Evolutionary conservation across 768 basidiomycete genomes (phyloP).

Genomic region (Suillus subluteus): DNA sequence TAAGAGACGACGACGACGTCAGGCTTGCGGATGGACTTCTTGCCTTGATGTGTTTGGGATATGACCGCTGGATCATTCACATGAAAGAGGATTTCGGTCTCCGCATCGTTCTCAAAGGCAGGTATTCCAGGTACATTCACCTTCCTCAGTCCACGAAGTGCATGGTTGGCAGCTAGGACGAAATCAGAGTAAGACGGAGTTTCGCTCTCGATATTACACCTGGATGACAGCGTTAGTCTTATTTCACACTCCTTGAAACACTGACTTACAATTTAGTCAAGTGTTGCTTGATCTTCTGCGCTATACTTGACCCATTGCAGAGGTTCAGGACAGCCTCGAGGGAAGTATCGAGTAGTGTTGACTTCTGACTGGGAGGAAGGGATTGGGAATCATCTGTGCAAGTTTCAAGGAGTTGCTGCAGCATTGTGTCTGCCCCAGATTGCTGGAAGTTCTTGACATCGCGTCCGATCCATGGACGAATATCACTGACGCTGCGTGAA

Average conservation of each 20-base stretch:
- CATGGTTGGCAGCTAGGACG: not conserved
- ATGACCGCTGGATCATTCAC: not conserved
- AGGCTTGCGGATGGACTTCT: slow-evolving; percentile 4
- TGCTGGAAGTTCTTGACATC: not conserved
- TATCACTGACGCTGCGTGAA: not conserved
- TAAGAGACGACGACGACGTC: slow-evolving; percentile 4
- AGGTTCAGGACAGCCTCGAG: slow-evolving; percentile 5
- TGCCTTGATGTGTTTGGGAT: not conserved
- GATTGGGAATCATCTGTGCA: slow-evolving; percentile 1
- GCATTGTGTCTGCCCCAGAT: slow-evolving; percentile 2
- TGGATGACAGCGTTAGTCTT: not conserved
- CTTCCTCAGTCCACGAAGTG: not conserved
- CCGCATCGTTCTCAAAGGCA: no score
- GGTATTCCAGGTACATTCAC: not conserved
- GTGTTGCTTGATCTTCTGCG: not conserved
- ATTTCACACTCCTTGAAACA: not conserved
- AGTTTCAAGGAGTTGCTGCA: not conserved
- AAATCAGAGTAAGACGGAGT: not conserved
- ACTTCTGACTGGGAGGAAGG: slow-evolving; percentile 2
- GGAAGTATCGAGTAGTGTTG: not conserved
- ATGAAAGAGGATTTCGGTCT: not conserved
- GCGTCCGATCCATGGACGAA: slow-evolving; percentile 1
- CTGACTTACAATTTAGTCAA: not conserved
- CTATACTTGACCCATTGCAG: not conserved
- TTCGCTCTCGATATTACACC: not conserved